phyloP scores from a whole-genome alignment of 192 early-diverging fungal genomes.

The Coemansia sp. region DNA sequence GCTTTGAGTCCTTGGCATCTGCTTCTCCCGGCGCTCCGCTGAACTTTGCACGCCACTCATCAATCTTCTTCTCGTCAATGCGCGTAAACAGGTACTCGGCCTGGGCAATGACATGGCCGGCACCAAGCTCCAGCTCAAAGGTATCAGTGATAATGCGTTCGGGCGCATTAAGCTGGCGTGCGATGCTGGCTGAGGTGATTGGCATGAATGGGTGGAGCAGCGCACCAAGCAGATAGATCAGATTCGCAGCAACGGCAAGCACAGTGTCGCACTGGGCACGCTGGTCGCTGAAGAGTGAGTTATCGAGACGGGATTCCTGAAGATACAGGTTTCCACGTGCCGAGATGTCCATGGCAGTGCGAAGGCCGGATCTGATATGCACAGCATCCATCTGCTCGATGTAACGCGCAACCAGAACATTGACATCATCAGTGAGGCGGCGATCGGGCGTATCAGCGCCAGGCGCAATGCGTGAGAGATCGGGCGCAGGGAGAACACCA shows the following conservation, averaged over 20 bases:
- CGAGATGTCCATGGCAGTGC: slow-evolving; percentile 90
- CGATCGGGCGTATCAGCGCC: slow-evolving; percentile 63
- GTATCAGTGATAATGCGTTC: slow-evolving; percentile 73
- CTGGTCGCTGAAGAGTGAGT: slow-evolving; percentile 76
- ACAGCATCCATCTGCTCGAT: slow-evolving; percentile 77
- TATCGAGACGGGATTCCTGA: slow-evolving; percentile 91
- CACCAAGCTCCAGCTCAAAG: slow-evolving; percentile 73
- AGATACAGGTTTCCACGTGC: slow-evolving; percentile 93
- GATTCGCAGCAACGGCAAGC: slow-evolving; percentile 76
- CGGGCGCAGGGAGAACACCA: slow-evolving; percentile 68
- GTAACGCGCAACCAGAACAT: slow-evolving; percentile 74
- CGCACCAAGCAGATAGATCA: slow-evolving; percentile 87
- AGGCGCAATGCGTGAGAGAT: slow-evolving; percentile 41
- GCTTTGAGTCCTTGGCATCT: slow-evolving; percentile 5
- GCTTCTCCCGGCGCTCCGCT: slow-evolving; percentile 58
- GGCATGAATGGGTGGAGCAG: slow-evolving; percentile 94
- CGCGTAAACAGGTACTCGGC: slow-evolving; percentile 89
- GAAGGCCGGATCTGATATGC: slow-evolving; percentile 81
- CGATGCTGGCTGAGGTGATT: slow-evolving; percentile 74
- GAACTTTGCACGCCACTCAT: slow-evolving; percentile 78
- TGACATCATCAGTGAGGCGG: slow-evolving; percentile 80
- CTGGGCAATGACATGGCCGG: slow-evolving; percentile 81
- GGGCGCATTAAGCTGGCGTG: slow-evolving; percentile 82
- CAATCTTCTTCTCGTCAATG: slow-evolving; percentile 84
- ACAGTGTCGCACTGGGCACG: slow-evolving; percentile 86